Evolutionary conservation across 768 basidiomycete genomes (phyloP).

Genomic region (Jaapia argillacea): DNA sequence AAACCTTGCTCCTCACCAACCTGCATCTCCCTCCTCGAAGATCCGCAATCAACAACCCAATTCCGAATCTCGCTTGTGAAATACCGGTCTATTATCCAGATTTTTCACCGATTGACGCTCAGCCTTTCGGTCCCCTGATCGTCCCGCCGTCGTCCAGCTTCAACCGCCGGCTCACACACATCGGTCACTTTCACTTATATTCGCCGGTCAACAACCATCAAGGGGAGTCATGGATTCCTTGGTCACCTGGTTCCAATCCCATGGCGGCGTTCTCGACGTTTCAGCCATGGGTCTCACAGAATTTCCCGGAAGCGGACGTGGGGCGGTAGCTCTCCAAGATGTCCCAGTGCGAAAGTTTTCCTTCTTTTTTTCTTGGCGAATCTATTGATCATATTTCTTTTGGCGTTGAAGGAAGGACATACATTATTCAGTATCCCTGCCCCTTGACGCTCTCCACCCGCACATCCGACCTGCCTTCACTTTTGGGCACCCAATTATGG

Average conservation of each 20-base stretch:
- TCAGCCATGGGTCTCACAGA: slow-evolving; percentile 33
- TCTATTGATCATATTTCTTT: background rate
- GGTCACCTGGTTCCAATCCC: slow-evolving; percentile 47
- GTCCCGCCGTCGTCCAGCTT: too few relatives aligned
- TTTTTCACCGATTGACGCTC: too few relatives aligned
- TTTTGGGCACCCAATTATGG: slow-evolving; percentile 61
- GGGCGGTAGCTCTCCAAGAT: slow-evolving; percentile 63
- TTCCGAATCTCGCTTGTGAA: too few relatives aligned
- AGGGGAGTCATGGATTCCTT: slow-evolving; percentile 24
- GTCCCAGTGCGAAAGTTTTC: slow-evolving; percentile 43
- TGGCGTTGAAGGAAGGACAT: slow-evolving; percentile 47
- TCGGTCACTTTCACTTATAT: too few relatives aligned
- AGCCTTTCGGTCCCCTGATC: too few relatives aligned
- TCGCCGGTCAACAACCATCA: too few relatives aligned
- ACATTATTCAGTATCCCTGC: slow-evolving; percentile 80
- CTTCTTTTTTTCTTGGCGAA: background rate
- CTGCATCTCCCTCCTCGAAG: too few relatives aligned
- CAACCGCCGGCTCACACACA: too few relatives aligned
- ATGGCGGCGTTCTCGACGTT: slow-evolving; percentile 41
- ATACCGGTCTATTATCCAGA: too few relatives aligned
- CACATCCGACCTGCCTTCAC: slow-evolving; percentile 55
- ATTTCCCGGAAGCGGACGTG: slow-evolving; percentile 51
- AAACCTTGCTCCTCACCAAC: too few relatives aligned
- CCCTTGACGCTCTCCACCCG: slow-evolving; percentile 66
- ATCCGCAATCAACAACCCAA: too few relatives aligned